Evolutionary conservation across 805 yeast species (phyloP).

Genomic region (Saccharomycopsis oosterbeekiorum): DNA sequence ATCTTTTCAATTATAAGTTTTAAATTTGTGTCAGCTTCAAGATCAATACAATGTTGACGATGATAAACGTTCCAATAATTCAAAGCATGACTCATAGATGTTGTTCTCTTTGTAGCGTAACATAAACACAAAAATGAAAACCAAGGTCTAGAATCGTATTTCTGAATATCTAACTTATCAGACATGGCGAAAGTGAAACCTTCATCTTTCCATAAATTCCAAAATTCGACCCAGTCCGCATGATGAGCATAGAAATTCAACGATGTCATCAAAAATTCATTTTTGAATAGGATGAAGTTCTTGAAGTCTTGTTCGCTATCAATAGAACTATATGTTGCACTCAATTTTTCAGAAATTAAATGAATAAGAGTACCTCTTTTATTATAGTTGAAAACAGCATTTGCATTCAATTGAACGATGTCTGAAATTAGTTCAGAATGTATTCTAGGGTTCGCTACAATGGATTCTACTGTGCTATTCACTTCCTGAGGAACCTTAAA

Average conservation of each 20-base stretch:
- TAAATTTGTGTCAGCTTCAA: neutral
- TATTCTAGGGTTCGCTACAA: neutral
- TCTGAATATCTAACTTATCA: neutral
- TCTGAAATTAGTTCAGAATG: neutral
- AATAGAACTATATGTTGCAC: neutral
- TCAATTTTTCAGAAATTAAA: neutral
- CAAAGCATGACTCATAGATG: conserved; percentile 3
- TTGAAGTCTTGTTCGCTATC: neutral
- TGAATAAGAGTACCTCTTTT: neutral
- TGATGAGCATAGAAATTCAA: neutral
- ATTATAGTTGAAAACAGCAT: neutral
- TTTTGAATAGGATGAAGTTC: conserved; percentile 6
- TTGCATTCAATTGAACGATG: neutral
- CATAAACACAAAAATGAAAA: conserved; percentile 4
- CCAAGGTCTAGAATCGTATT: conserved; percentile 16
- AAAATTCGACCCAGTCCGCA: conserved; percentile 3
- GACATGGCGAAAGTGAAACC: neutral
- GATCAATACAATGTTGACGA: neutral
- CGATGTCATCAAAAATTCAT: conserved; percentile 6
- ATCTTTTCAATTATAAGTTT: neutral
- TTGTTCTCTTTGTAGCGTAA: neutral
- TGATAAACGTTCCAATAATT: conserved; percentile 4
- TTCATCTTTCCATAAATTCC: conserved; percentile 13
- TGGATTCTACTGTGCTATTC: neutral
- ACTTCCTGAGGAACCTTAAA: neutral